Evolutionary conservation across 306 rosid species (phyloP), one percentile per base, ranked within the genome.

Genomic region (Abrus precatorius): DNA sequence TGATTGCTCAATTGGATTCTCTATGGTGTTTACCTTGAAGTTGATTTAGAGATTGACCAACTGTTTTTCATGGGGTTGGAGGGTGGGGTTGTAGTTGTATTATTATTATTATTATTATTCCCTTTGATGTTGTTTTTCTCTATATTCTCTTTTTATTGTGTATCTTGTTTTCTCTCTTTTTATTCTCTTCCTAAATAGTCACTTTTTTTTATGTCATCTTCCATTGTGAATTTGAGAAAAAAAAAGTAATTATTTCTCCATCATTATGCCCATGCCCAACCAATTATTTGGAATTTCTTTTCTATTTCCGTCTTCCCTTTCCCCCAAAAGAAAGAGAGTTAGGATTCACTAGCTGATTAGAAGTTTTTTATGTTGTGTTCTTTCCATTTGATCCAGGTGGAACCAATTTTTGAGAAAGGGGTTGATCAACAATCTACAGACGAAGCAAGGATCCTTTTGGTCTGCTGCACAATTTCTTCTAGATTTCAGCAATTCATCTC

Each of bases 381-480:
- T 68, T 79, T 82, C 72, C 72, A 28, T 77, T 85, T 87, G 83
- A 74, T 75, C 27, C 81, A 96, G 99, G 99, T 96, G 90, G 99
- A 96, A 87, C 98, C 99, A 70, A 93, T 96, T 83, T 96, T 89
- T 81, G 99, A 96, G 88, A 96, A 93, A 86, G 98, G 99, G 72
- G 89, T 96, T 30, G 98, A 96, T 86, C 99, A 88, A 82, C 90
- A 85, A 62, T 93, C 99, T 67, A 96, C 93, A 86, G 99, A 96
- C 79, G 98, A 96, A 92, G 97, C 99, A 75, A 89, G 99, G 67
- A 65, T 93, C 88, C 86, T 96, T 74, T 84, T 96, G 98, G 99
- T 96, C 82, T 84, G 96, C 66, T 69, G 72, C 81, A 48, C 7
- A 59, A 50, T 74, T 73, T 75, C 69, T 56, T 63, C 78, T 87